phyloP scores from a whole-genome alignment of 208 protist species.

The Trypanosoma melophagium region DNA sequence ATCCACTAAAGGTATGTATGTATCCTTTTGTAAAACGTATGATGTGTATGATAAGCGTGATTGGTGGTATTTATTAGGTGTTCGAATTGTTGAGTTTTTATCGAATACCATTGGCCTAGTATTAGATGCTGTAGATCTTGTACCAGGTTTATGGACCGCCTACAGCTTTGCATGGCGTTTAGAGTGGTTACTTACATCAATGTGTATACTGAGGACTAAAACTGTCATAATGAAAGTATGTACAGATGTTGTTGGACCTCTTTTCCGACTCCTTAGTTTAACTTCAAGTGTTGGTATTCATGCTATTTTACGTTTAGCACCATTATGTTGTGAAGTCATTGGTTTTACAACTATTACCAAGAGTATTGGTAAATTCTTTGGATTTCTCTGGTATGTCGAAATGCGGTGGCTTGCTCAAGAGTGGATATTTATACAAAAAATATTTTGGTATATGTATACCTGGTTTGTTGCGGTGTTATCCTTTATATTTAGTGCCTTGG shows the following conservation, averaged over 20 bases:
- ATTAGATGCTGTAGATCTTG: conserved; percentile 53
- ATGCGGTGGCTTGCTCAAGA: conserved; percentile 35
- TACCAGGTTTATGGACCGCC: conserved; percentile 61
- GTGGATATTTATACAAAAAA: conserved; percentile 14
- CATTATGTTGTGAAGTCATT: neutral
- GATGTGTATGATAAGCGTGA: conserved; percentile 6
- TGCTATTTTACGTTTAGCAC: neutral
- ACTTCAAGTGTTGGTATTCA: neutral
- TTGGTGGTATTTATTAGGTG: conserved; percentile 39
- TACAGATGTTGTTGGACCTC: neutral
- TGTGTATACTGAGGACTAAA: neutral
- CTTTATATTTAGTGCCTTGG: conserved; percentile 1
- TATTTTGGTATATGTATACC: neutral
- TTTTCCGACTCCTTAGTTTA: neutral
- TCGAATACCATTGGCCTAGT: conserved; percentile 23
- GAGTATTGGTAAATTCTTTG: neutral
- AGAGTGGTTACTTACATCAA: conserved; percentile 45
- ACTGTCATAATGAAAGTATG: neutral
- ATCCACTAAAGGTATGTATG: neutral
- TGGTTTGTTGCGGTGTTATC: neutral
- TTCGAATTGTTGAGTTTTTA: conserved; percentile 23
- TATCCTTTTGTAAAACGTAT: conserved; percentile 5
- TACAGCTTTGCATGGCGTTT: conserved; percentile 41
- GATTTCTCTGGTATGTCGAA: conserved; percentile 24
- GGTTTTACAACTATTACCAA: neutral